Conservation (phyloP, 2,329 filamentous ascomycete genomes). For the Chaetoscypha palmicola region DNA sequence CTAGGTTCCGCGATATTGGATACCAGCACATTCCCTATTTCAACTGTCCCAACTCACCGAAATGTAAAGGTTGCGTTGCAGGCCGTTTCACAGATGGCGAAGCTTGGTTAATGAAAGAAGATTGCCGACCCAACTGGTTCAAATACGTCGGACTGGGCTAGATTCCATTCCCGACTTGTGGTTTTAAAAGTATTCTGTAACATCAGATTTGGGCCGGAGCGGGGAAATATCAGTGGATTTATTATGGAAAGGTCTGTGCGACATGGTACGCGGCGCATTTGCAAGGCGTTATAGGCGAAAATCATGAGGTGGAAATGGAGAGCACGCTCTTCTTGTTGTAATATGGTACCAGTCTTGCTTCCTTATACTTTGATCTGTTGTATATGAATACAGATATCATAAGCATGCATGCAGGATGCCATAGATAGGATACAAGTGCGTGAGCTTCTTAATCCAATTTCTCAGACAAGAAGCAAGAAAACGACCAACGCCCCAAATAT, state of each 20-base stretch:
- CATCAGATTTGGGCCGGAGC: background rate
- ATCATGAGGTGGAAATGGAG: background rate
- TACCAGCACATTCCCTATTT: constrained; percentile 98
- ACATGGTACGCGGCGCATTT: background rate
- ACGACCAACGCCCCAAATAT: too few species aligned
- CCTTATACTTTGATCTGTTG: too few species aligned
- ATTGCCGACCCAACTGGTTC: constrained; percentile 96
- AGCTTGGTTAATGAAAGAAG: constrained; percentile 76
- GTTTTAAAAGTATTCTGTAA: background rate
- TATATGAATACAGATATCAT: too few species aligned
- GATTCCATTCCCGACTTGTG: background rate
- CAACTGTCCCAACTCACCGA: constrained; percentile 95
- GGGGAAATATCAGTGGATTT: too few species aligned
- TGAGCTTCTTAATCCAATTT: too few species aligned
- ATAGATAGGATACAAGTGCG: too few species aligned
- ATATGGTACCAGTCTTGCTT: too few species aligned
- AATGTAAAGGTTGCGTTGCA: constrained; percentile 81
- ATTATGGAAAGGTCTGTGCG: background rate
- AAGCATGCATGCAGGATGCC: too few species aligned
- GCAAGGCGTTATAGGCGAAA: background rate
- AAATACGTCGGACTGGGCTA: constrained; percentile 82
- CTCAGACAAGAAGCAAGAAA: too few species aligned
- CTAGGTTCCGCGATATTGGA: constrained; percentile 96
- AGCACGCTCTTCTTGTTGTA: background rate
- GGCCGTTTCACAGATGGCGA: constrained; percentile 88